Conservation (phyloP, 1,284 basidiomycete genomes). For the Cutaneotrichosporon sp. region DNA sequence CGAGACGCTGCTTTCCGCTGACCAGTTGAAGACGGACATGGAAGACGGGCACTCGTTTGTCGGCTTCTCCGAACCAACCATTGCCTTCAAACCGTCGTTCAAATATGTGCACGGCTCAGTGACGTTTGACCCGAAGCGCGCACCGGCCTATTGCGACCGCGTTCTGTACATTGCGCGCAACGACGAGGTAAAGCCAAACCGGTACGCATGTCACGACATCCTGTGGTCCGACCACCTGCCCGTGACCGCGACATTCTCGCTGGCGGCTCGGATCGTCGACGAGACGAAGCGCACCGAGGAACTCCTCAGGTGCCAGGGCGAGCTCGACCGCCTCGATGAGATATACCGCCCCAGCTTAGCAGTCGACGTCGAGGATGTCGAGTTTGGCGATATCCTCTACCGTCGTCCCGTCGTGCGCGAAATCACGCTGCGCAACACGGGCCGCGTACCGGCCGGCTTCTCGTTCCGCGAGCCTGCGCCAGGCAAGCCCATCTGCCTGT, state of each 20-base stretch:
- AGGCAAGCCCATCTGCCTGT: conserved; percentile 42
- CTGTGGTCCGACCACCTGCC: conserved; percentile 50
- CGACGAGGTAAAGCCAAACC: conserved; percentile 21
- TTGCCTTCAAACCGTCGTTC: conserved; percentile 47
- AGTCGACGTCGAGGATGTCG: conserved; percentile 55
- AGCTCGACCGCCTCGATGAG: conserved; percentile 53
- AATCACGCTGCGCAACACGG: conserved; percentile 37
- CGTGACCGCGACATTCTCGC: conserved; percentile 30
- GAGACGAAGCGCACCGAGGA: conserved; percentile 39
- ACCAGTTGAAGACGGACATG: conserved; percentile 43
- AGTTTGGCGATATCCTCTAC: conserved; percentile 46
- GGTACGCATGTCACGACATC: conserved; percentile 39
- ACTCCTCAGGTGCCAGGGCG: conserved; percentile 47
- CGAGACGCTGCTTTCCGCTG: conserved; percentile 37
- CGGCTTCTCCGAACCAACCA: conserved; percentile 37
- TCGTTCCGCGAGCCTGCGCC: conserved; percentile 38
- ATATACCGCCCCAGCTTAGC: conserved; percentile 56
- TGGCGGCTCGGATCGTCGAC: conserved; percentile 34
- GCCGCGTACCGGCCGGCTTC: conserved; percentile 38
- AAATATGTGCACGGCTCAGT: conserved; percentile 47
- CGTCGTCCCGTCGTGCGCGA: conserved; percentile 26
- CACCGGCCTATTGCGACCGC: conserved; percentile 48
- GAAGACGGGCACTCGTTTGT: conserved; percentile 38
- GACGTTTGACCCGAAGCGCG: conserved; percentile 40
- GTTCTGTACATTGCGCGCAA: conserved; percentile 30